phyloP scores from a whole-genome alignment of 2,329 filamentous ascomycete species.

The Aspergillus sp. region DNA sequence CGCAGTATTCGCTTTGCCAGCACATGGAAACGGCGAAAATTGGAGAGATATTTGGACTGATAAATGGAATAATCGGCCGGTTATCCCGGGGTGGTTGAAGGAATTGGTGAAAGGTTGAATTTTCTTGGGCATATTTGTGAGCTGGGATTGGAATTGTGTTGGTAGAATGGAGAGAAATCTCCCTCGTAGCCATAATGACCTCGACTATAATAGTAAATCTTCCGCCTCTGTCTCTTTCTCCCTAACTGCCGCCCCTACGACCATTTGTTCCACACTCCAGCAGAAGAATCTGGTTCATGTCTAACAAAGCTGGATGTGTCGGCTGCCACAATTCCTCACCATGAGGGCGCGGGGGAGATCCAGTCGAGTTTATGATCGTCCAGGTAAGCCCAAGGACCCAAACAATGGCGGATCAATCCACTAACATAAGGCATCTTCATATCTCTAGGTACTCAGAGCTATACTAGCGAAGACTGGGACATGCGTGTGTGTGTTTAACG shows the following conservation, averaged over 20 bases:
- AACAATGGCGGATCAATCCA: neutral
- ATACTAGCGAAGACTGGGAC: neutral
- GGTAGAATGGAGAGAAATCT: neutral
- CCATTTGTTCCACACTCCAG: neutral
- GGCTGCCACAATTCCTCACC: neutral
- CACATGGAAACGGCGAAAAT: conserved; percentile 31
- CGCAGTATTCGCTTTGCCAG: conserved; percentile 69
- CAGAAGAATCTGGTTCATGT: neutral
- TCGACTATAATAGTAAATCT: neutral
- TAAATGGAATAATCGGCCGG: conserved; percentile 61
- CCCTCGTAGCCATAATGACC: neutral
- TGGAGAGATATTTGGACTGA: conserved; percentile 47
- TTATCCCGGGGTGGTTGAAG: conserved; percentile 61
- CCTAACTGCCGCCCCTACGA: neutral
- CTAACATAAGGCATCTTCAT: conserved; percentile 6
- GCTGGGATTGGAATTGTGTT: neutral
- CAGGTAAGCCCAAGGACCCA: neutral
- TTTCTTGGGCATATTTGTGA: neutral
- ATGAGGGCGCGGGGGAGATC: neutral
- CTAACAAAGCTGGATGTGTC: neutral
- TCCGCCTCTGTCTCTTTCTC: neutral
- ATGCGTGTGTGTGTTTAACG: neutral
- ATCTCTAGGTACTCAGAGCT: neutral
- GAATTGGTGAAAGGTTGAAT: conserved; percentile 46
- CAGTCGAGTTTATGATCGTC: neutral